A percentile compares a stretch with the other conserved stretches of the same genome.
Conservation (phyloP, 441 rosid species). For the Arabidopsis hybrid region DNA sequence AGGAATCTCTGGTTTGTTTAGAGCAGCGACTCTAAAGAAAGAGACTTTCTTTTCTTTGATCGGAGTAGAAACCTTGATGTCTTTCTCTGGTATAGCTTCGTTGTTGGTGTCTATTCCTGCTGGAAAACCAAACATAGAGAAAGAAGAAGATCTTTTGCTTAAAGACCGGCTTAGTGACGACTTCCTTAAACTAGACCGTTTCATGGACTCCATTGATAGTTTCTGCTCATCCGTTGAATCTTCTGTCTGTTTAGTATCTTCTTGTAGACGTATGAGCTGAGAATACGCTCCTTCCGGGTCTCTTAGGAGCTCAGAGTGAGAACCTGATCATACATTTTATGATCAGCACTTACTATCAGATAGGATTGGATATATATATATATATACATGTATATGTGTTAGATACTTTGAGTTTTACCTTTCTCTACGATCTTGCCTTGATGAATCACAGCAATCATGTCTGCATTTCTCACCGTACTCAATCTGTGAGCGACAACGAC, state of each 20-base stretch:
- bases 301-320: constrained; percentile 67
- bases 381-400: neutral
- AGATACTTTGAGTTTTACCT: constrained; percentile 43
- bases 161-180: constrained; percentile 51
- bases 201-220: constrained; percentile 43
- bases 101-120: constrained; percentile 45
- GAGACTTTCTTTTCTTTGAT: constrained; percentile 53
- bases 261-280: constrained; percentile 53
- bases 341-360: constrained; percentile 36
- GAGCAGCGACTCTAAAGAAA: constrained; percentile 57
- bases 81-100: constrained; percentile 33
- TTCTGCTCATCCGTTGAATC: constrained; percentile 44
- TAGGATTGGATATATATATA: neutral
- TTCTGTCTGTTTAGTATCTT: constrained; percentile 47
- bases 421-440: constrained; percentile 90
- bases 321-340: constrained; percentile 53
- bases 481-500: constrained; percentile 91
- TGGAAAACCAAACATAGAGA: constrained; percentile 54
- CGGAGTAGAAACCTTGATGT: constrained; percentile 28
- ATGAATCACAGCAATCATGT: constrained; percentile 83
- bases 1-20: constrained; percentile 77
- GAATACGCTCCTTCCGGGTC: constrained; percentile 63
- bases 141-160: constrained; percentile 62
- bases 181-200: constrained; percentile 47
- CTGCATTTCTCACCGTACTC: constrained; percentile 85